Evolutionary conservation across 345 rosid genomes (phyloP).

Genomic region (Conringia planisiliqua): DNA sequence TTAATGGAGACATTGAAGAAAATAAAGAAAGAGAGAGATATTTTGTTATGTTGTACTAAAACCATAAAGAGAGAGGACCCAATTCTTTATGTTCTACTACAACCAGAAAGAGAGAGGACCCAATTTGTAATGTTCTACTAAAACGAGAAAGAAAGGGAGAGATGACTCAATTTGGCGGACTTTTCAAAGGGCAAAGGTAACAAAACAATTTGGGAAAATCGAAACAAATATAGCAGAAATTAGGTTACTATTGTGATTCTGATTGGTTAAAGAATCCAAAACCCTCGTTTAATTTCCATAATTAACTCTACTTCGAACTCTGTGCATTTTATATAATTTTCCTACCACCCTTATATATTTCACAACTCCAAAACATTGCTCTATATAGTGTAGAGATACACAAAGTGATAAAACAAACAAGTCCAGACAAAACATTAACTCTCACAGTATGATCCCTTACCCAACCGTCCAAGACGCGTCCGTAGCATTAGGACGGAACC

Average conservation of each 20-base stretch:
- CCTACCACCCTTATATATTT: background rate
- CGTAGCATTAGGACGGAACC: conserved; percentile 61
- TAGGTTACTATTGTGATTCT: background rate
- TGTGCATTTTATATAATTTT: background rate
- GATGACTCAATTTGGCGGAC: conserved; percentile 7
- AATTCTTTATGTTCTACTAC: background rate
- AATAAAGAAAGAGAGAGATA: background rate
- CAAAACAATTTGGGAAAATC: background rate
- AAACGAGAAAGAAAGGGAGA: background rate
- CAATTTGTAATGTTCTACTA: background rate
- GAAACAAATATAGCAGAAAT: background rate
- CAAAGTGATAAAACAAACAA: background rate
- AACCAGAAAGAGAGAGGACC: background rate
- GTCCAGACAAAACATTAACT: background rate
- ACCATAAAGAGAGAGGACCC: background rate
- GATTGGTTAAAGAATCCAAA: background rate
- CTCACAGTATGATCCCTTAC: conserved; percentile 59
- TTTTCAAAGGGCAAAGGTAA: background rate
- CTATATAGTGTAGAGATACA: background rate
- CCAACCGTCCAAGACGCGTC: conserved; percentile 54
- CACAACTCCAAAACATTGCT: background rate
- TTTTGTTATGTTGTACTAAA: background rate
- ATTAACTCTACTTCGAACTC: background rate
- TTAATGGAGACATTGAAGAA: background rate
- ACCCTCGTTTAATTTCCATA: background rate